Conservation (phyloP, 306 rosid species). For the Sindora glabra region DNA sequence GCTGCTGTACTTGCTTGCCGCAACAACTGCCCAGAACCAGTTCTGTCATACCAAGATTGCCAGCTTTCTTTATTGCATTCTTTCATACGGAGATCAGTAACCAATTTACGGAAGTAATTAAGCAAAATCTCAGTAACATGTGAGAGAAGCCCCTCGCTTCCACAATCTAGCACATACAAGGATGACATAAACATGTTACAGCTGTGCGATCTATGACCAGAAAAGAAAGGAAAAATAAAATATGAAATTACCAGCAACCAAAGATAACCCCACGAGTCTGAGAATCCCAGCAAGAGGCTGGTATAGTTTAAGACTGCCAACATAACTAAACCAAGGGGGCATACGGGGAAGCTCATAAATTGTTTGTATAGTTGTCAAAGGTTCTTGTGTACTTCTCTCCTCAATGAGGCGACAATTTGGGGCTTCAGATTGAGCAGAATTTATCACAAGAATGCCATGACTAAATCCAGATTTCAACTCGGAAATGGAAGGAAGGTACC, state of each 20-base stretch:
- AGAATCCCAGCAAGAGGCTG: conserved; percentile 80
- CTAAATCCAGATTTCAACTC: conserved; percentile 67
- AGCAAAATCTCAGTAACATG: conserved; percentile 61
- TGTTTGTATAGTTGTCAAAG: conserved; percentile 20
- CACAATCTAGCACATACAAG: conserved; percentile 40
- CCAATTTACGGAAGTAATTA: conserved; percentile 66
- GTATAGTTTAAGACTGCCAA: conserved; percentile 63
- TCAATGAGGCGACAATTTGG: conserved; percentile 29
- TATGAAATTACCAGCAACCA: conserved; percentile 59
- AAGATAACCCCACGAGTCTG: conserved; percentile 72
- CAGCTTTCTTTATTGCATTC: conserved; percentile 70
- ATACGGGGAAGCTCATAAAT: conserved; percentile 65
- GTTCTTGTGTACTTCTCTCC: conserved; percentile 33
- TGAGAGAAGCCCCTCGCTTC: conserved; percentile 54
- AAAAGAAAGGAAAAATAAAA: conserved; percentile 12
- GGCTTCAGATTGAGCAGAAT: conserved; percentile 31
- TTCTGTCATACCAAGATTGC: conserved; percentile 81
- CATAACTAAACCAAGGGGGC: conserved; percentile 88
- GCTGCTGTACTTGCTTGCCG: conserved; percentile 92
- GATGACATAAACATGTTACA: background rate
- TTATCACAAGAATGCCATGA: conserved; percentile 29
- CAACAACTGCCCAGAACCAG: conserved; percentile 77
- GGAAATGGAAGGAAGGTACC: conserved; percentile 67
- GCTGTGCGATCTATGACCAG: conserved; percentile 2
- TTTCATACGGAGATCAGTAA: conserved; percentile 65